Conservation (phyloP, 2,329 filamentous ascomycete species). For the Davidsoniella neocaledoniae region DNA sequence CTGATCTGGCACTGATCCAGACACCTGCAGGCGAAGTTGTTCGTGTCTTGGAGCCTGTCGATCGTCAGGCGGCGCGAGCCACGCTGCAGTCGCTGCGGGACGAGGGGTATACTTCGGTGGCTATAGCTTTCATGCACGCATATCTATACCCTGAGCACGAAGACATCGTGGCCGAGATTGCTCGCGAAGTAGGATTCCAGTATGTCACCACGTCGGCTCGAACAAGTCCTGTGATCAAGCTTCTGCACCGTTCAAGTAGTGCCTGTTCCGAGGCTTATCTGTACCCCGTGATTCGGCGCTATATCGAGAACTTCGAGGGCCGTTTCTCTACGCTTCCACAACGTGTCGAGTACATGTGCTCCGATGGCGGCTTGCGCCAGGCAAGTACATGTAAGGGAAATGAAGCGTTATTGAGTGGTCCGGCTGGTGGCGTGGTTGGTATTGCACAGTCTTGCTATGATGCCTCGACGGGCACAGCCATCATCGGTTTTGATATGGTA, state of each 20-base stretch:
- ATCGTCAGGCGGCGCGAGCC: constrained; percentile 33
- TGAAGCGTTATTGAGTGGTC: constrained; percentile 53
- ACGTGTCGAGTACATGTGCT: constrained; percentile 52
- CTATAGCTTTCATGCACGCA: constrained; percentile 80
- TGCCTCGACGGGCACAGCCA: constrained; percentile 44
- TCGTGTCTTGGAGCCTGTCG: constrained; percentile 43
- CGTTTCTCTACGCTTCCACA: constrained; percentile 29
- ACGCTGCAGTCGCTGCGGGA: constrained; percentile 45
- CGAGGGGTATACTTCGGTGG: constrained; percentile 59
- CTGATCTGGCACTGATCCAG: constrained; percentile 34
- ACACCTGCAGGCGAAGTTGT: constrained; percentile 54
- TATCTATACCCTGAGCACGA: constrained; percentile 87
- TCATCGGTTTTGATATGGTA: constrained; percentile 59
- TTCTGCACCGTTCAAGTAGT: constrained; percentile 26
- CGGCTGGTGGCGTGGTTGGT: constrained; percentile 62
- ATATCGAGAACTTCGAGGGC: constrained; percentile 23
- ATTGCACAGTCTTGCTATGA: constrained; percentile 62
- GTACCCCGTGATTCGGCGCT: constrained; percentile 25
- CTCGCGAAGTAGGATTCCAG: constrained; percentile 51
- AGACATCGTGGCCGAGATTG: constrained; percentile 56
- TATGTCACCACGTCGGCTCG: constrained; percentile 18
- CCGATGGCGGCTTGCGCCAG: constrained; percentile 33
- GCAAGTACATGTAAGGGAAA: constrained; percentile 50
- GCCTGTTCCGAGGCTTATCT: constrained; percentile 28
- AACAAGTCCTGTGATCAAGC: constrained; percentile 26